phyloP scores from a whole-genome alignment of 2,329 filamentous ascomycete species.

The Calonectria leucothoes region DNA sequence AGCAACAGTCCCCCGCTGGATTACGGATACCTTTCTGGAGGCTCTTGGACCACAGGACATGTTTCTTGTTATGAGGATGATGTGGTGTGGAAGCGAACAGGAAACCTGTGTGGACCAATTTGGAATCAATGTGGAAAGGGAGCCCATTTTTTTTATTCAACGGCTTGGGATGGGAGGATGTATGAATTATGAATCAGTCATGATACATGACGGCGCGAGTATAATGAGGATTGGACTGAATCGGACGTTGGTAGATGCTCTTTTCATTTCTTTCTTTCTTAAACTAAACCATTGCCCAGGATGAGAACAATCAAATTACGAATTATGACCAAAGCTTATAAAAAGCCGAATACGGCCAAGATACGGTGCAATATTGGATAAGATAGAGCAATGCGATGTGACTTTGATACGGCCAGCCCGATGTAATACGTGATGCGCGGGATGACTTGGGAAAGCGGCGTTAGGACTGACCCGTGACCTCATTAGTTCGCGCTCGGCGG shows the following conservation, averaged over 20 bases:
- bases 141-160: neutral
- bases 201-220: neutral
- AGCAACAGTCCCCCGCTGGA: conserved; percentile 5
- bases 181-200: conserved; percentile 26
- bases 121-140: neutral
- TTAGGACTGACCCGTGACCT: neutral
- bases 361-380: neutral
- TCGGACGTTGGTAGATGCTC: conserved; percentile 18
- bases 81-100: conserved; percentile 1
- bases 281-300: conserved; percentile 8
- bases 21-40: conserved; percentile 6
- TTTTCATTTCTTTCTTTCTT: neutral
- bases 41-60: conserved; percentile 18
- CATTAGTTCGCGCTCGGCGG: neutral
- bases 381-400: neutral
- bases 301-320: conserved; percentile 21
- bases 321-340: conserved; percentile 17
- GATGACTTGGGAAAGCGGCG: neutral
- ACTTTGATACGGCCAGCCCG: too few relatives aligned
- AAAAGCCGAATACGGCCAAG: neutral
- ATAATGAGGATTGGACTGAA: conserved; percentile 14
- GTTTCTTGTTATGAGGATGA: conserved; percentile 2
- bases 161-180: neutral
- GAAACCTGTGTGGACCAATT: conserved; percentile 13
- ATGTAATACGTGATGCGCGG: too few relatives aligned